Percentiles rank a stretch among this genome's conserved stretches.
Conservation (phyloP, 2,329 filamentous ascomycete species). For the Alternaria burnsii region DNA sequence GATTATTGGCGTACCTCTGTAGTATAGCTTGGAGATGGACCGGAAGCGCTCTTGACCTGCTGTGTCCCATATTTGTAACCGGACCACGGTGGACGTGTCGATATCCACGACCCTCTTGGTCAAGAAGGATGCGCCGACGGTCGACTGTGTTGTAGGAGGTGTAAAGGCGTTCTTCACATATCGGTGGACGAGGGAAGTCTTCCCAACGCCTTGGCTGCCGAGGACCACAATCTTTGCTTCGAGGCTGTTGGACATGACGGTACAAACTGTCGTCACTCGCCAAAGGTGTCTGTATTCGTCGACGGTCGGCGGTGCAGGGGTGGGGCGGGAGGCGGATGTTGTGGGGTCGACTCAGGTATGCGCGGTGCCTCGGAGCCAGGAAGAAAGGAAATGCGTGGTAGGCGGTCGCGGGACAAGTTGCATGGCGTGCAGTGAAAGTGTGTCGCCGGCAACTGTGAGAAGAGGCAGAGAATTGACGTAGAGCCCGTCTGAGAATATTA, state of each 20-base stretch:
- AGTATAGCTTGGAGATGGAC: slow-evolving; percentile 93
- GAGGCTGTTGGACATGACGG: slow-evolving; percentile 61
- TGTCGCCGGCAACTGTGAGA: slow-evolving; percentile 19
- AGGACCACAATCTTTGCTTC: slow-evolving; percentile 85
- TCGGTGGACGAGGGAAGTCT: slow-evolving; percentile 79
- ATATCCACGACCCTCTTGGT: slow-evolving; percentile 75
- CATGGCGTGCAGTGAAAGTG: slow-evolving; percentile 39
- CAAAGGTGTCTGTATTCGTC: background rate
- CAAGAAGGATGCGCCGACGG: slow-evolving; percentile 64
- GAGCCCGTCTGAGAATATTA: slow-evolving; percentile 4
- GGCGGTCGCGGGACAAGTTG: slow-evolving; percentile 35
- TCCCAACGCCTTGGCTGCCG: slow-evolving; percentile 80
- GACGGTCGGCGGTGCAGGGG: slow-evolving; percentile 9
- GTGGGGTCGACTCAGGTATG: slow-evolving; percentile 20
- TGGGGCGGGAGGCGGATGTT: slow-evolving; percentile 1
- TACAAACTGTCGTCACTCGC: background rate
- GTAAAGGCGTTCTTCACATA: slow-evolving; percentile 78
- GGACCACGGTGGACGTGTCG: slow-evolving; percentile 84
- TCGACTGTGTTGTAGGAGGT: slow-evolving; percentile 61
- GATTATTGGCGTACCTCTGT: slow-evolving; percentile 63
- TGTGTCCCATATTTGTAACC: slow-evolving; percentile 97
- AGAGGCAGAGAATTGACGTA: slow-evolving; percentile 12
- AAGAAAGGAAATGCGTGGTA: slow-evolving; percentile 25
- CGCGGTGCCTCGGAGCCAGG: slow-evolving; percentile 19
- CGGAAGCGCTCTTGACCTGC: slow-evolving; percentile 95